phyloP scores from a whole-genome alignment of 139 green algal species.

The Pleodorina starrii region DNA sequence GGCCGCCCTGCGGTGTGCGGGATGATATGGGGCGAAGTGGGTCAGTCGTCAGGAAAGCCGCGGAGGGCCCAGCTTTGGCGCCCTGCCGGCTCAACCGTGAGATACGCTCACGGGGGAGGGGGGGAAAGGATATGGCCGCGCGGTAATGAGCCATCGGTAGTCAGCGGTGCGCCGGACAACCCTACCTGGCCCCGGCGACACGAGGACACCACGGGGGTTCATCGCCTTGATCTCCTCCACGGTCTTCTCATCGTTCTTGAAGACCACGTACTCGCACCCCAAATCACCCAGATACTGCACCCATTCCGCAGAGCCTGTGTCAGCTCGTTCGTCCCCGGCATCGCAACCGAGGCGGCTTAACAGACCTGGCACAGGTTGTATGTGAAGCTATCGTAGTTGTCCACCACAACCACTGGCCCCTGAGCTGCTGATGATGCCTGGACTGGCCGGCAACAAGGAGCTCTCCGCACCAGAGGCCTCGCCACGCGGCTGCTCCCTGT shows the following conservation, averaged over 20 bases:
- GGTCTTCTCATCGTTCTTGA: slow-evolving; percentile 97
- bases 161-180: background rate
- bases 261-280: slow-evolving; percentile 91
- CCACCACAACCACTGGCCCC: slow-evolving; percentile 91
- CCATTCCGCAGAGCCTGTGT: background rate
- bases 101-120: too few relatives aligned
- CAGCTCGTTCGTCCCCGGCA: background rate
- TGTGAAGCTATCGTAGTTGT: slow-evolving; percentile 99
- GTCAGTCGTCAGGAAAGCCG: too few relatives aligned
- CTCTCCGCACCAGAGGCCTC: background rate
- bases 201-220: slow-evolving; percentile 91
- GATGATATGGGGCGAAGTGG: too few relatives aligned
- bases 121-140: too few relatives aligned
- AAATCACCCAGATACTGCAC: slow-evolving; percentile 96
- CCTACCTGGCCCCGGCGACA: slow-evolving; percentile 95
- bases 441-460: background rate
- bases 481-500: slow-evolving; percentile 3
- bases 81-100: too few relatives aligned
- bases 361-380: slow-evolving; percentile 97
- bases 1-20: slow-evolving; percentile 75
- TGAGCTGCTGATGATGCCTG: slow-evolving; percentile 35
- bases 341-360: slow-evolving; percentile 1
- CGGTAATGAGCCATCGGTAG: too few relatives aligned
- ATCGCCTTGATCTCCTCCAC: slow-evolving; percentile 90
- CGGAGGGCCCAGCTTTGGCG: too few relatives aligned